Evolutionary conservation across 2,329 filamentous ascomycete species (phyloP).

Genomic region (Dactylellina leptospora): DNA sequence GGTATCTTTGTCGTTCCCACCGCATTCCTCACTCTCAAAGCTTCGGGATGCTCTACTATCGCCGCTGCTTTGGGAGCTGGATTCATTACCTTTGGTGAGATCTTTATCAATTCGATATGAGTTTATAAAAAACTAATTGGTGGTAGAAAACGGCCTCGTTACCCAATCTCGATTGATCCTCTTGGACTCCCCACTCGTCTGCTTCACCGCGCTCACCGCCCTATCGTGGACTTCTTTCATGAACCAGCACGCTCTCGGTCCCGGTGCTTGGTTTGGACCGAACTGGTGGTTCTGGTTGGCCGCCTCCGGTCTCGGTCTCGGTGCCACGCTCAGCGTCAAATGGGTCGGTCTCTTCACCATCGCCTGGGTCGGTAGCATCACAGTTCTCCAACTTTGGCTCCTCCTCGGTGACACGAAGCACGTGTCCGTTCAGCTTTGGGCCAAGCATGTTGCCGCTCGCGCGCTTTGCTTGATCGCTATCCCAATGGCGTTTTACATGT

Average conservation of each 20-base stretch:
- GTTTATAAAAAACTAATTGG: constrained; percentile 54
- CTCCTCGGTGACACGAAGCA: constrained; percentile 87
- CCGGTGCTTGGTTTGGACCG: constrained; percentile 82
- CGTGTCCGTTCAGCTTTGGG: constrained; percentile 76
- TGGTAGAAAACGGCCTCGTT: constrained; percentile 90
- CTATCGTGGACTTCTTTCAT: constrained; percentile 91
- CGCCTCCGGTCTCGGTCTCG: constrained; percentile 84
- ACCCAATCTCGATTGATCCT: constrained; percentile 96
- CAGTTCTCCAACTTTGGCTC: constrained; percentile 91
- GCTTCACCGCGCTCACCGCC: constrained; percentile 90
- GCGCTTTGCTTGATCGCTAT: constrained; percentile 91
- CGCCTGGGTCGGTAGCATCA: constrained; percentile 94
- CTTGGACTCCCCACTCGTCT: constrained; percentile 91
- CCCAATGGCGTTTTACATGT: constrained; percentile 88
- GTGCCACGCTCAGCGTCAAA: constrained; percentile 93
- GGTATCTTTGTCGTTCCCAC: constrained; percentile 87
- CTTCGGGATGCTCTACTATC: constrained; percentile 83
- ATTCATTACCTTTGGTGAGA: constrained; percentile 85
- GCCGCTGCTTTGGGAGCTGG: constrained; percentile 84
- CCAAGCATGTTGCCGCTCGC: constrained; percentile 93
- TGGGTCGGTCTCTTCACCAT: constrained; percentile 99
- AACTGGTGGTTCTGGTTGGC: constrained; percentile 99
- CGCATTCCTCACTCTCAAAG: constrained; percentile 95
- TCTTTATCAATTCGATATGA: not conserved
- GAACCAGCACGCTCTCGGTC: constrained; percentile 95